Percentiles rank a stretch among this genome's conserved stretches.
Conservation (phyloP, 129 eudicot species). For the Artemisia argyi region DNA sequence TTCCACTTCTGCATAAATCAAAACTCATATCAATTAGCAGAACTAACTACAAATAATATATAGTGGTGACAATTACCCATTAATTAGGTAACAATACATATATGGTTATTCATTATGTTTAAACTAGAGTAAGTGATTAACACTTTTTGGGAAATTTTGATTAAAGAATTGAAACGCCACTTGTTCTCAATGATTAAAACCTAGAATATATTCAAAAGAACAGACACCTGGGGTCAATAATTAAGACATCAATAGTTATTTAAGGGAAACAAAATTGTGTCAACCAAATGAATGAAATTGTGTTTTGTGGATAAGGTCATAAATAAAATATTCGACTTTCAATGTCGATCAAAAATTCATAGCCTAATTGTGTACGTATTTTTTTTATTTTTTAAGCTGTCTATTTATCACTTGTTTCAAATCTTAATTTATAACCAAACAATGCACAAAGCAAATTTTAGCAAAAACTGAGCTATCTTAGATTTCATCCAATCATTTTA, state of each 20-base stretch:
- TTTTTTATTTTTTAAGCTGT: no score
- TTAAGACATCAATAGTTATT: not conserved
- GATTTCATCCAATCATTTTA: no score
- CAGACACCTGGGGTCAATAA: conserved; percentile 16
- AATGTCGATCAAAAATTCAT: no score
- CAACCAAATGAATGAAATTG: not conserved
- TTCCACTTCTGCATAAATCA: no score
- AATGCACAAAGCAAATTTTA: no score
- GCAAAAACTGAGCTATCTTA: no score
- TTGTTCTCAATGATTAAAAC: conserved; percentile 24
- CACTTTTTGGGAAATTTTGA: conserved; percentile 12
- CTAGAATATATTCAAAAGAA: conserved; percentile 5
- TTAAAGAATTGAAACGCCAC: conserved; percentile 9
- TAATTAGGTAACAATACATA: not conserved
- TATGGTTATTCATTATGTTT: conserved; percentile 3
- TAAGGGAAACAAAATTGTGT: not conserved
- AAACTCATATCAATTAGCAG: no score
- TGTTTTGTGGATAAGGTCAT: conserved; percentile 16
- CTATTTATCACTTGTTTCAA: no score
- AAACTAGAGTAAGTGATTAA: conserved; percentile 18
- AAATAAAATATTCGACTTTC: no score
- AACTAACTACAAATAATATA: no score
- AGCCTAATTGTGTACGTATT: no score
- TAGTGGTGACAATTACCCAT: not conserved
- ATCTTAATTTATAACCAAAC: no score